Conservation (phyloP, 2,329 filamentous ascomycete species). For the Aureobasidium sp. region DNA sequence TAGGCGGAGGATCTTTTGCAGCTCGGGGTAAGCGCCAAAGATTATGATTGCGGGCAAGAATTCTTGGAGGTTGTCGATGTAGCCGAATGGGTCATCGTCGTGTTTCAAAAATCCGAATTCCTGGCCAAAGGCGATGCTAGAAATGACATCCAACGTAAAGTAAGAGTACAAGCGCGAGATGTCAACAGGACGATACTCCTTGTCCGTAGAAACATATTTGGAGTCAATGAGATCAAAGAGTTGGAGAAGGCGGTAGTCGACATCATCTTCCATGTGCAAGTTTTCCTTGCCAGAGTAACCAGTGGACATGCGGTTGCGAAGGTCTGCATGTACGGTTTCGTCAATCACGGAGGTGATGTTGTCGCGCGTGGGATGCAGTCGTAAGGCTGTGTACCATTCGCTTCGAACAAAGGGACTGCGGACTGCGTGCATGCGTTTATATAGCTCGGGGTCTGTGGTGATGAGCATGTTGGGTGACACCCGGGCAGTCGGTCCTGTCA, state of each 20-base stretch:
- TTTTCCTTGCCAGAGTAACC: slow-evolving; percentile 38
- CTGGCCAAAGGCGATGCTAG: slow-evolving; percentile 36
- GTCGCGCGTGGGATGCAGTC: slow-evolving; percentile 35
- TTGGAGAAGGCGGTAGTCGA: slow-evolving; percentile 32
- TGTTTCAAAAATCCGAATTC: slow-evolving; percentile 45
- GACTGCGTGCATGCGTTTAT: slow-evolving; percentile 34
- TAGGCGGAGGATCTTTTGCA: slow-evolving; percentile 37
- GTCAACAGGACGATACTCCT: slow-evolving; percentile 30
- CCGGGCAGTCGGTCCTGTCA: slow-evolving; percentile 33
- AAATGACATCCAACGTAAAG: slow-evolving; percentile 39
- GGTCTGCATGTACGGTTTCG: slow-evolving; percentile 33
- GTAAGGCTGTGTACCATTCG: slow-evolving; percentile 32
- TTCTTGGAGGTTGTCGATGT: slow-evolving; percentile 40
- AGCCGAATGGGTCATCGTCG: slow-evolving; percentile 44
- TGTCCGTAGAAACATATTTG: slow-evolving; percentile 31
- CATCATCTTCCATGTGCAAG: slow-evolving; percentile 30
- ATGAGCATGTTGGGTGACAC: slow-evolving; percentile 33
- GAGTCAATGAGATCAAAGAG: slow-evolving; percentile 29
- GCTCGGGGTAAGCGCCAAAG: slow-evolving; percentile 37
- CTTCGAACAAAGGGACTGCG: slow-evolving; percentile 32
- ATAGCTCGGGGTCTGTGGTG: slow-evolving; percentile 32
- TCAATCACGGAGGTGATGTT: slow-evolving; percentile 35
- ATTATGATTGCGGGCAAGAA: slow-evolving; percentile 41
- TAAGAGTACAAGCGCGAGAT: slow-evolving; percentile 31
- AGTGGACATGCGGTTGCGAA: slow-evolving; percentile 32